These are phyloP conservation scores for Clarireedia hainanense DNA, from an alignment of 2,329 filamentous ascomycete genomes.

Conservation along the genomic window DNA sequence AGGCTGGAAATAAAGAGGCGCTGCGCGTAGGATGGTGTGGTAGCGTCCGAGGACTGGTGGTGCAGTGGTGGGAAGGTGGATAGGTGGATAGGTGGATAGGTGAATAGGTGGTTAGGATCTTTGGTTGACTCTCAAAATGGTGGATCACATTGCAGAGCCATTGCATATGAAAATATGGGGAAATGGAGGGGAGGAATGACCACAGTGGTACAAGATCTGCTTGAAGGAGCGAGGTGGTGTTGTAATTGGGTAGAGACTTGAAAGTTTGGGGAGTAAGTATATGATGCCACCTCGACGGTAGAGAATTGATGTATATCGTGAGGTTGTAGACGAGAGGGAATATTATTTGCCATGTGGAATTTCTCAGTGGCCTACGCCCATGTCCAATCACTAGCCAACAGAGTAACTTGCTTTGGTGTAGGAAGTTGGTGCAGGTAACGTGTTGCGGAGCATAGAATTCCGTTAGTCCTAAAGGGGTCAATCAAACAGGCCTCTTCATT, in stretches of 20 bases:
- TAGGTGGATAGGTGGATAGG: background rate
- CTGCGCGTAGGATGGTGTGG: background rate
- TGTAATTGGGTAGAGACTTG: background rate
- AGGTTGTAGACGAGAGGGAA: background rate
- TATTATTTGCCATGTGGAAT: too few relatives aligned
- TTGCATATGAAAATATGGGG: slow-evolving; percentile 6
- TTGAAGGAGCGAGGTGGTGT: background rate
- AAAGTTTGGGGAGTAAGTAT: background rate
- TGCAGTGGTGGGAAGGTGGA: background rate
- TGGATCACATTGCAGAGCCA: slow-evolving; percentile 6
- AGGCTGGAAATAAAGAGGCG: background rate
- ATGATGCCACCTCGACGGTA: too few relatives aligned
- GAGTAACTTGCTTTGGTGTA: background rate
- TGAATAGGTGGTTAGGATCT: background rate
- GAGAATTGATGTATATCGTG: background rate
- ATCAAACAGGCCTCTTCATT: background rate
- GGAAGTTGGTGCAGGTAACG: background rate
- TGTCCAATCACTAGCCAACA: background rate
- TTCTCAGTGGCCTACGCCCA: background rate
- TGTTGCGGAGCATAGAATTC: slow-evolving; percentile 3
- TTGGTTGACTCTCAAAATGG: background rate
- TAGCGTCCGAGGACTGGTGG: background rate
- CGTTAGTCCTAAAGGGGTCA: background rate
- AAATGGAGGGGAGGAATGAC: slow-evolving; percentile 1
- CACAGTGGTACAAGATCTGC: background rate